Evolutionary conservation across 257 asterid genomes (phyloP), one percentile per base, ranked within the genome.

Genomic region (Przewalskia tangutica): DNA sequence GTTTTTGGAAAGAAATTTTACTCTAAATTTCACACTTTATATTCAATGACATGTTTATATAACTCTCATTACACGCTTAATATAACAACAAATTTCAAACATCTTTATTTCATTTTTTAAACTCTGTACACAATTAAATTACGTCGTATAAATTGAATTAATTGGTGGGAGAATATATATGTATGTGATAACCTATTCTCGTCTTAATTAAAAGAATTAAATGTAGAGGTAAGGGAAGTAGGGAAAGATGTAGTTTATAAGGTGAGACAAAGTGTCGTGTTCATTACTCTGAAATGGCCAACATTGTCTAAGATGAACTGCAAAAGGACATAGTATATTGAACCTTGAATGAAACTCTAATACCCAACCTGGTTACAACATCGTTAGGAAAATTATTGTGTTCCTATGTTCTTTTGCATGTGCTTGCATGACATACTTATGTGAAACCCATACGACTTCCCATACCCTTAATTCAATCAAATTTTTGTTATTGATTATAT

Each of bases 351-450:
- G 44, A 73, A 18, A 13, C 42, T 42, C 79, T 73, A 73, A 73
- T 48, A 46, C n/a, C 20, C 60, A 73, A 73, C 79, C 20, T 73
- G 12, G 42, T 48, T 73, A 64, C 48, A 73, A 4, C 79, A 73
- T 4, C 0, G 13, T 36, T 65, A 14, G 42, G 55, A 73, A 51
- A 73, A 23, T 48, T 48, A 73, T 48, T 73, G 60, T 73, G 79
- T 46, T 73, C 48, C 60, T 46, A 73, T 73, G 42, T 13, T 48
- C 60, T 50, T 73, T 50, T 73, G 60, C 79, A 48, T 73, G 79
- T 48, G 11, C 60, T 73, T 73, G 60, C 79, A 73, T 73, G 79
- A 73, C 79, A 42, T 46, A 73, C 79, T 73, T 60, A 73, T 73
- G 79, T 73, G 79, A 48, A 46, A 48, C 42, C 79, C 79, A 46